phyloP scores from a whole-genome alignment of 176 grass and related monocot genomes.

The Carex kokanica region DNA sequence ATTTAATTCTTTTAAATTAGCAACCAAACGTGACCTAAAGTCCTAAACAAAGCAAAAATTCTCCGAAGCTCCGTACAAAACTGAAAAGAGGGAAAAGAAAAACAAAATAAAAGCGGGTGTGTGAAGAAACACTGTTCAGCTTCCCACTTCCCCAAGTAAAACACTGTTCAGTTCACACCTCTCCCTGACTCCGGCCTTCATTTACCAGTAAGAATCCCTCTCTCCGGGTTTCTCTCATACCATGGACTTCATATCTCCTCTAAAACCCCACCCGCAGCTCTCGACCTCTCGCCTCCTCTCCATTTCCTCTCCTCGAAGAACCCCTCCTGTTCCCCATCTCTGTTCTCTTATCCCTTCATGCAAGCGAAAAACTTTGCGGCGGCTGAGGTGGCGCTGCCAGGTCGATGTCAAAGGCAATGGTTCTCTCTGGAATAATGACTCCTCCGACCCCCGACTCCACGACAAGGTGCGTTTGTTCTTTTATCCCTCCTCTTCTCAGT shows the following conservation, averaged over 20 bases:
- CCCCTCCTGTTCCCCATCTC: neutral
- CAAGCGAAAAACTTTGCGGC: neutral
- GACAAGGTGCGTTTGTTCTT: slow-evolving; percentile 50
- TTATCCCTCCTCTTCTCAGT: neutral
- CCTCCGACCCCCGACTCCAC: slow-evolving; percentile 47
- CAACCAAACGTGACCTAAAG: no score
- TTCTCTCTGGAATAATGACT: slow-evolving; percentile 61
- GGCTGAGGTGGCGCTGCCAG: slow-evolving; percentile 67
- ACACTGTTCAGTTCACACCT: neutral
- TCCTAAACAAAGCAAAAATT: neutral
- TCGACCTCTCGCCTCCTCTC: slow-evolving; percentile 14
- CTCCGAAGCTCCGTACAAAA: neutral
- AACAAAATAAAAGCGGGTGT: neutral
- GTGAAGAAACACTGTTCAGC: neutral
- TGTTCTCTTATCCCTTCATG: neutral
- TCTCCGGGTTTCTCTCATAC: neutral
- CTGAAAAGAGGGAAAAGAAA: neutral
- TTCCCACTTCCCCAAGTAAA: neutral
- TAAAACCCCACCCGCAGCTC: neutral
- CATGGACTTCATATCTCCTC: slow-evolving; percentile 14
- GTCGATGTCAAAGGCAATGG: slow-evolving; percentile 68
- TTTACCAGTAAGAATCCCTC: neutral
- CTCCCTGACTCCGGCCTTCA: neutral
- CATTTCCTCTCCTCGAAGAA: slow-evolving; percentile 12
- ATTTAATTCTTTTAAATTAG: no score